Conservation (phyloP, 2,329 filamentous ascomycete species). For the Trichocomaceae sp. region DNA sequence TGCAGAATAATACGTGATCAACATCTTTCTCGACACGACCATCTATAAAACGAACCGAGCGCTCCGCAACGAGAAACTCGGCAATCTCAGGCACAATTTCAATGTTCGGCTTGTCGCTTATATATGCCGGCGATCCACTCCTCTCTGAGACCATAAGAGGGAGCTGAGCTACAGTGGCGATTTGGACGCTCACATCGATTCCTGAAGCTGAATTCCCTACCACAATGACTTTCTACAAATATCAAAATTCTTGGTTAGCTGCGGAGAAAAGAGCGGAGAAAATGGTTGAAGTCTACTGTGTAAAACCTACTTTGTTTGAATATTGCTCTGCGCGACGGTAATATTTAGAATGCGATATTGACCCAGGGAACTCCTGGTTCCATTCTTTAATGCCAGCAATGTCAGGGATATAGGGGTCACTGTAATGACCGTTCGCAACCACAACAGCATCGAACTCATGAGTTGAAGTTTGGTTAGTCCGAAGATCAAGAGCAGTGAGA, state of each 20-base stretch:
- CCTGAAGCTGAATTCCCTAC: constrained; percentile 82
- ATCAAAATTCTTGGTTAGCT: background rate
- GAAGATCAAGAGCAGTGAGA: constrained; percentile 49
- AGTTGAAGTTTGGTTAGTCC: constrained; percentile 34
- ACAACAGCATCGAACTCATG: constrained; percentile 67
- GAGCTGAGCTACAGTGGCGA: constrained; percentile 53
- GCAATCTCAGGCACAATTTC: constrained; percentile 48
- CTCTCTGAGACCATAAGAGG: constrained; percentile 60
- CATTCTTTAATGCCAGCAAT: constrained; percentile 57
- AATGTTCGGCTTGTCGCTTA: constrained; percentile 44
- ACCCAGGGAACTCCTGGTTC: constrained; percentile 51
- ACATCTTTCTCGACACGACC: constrained; percentile 59
- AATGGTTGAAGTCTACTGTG: background rate
- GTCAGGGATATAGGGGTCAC: constrained; percentile 59
- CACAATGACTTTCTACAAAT: constrained; percentile 61
- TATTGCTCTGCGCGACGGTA: constrained; percentile 64
- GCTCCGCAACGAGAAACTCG: constrained; percentile 47
- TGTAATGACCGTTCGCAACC: constrained; percentile 69
- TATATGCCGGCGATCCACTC: constrained; percentile 43
- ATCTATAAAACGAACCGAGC: constrained; percentile 58
- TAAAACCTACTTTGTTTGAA: constrained; percentile 46
- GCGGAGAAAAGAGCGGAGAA: background rate
- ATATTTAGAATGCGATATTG: constrained; percentile 69
- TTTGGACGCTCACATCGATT: constrained; percentile 73
- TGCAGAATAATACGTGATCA: constrained; percentile 78